Evolutionary conservation across 768 basidiomycete species (phyloP), one percentile per base, ranked within the genome.

Genomic region (Polyporus arcularius): DNA sequence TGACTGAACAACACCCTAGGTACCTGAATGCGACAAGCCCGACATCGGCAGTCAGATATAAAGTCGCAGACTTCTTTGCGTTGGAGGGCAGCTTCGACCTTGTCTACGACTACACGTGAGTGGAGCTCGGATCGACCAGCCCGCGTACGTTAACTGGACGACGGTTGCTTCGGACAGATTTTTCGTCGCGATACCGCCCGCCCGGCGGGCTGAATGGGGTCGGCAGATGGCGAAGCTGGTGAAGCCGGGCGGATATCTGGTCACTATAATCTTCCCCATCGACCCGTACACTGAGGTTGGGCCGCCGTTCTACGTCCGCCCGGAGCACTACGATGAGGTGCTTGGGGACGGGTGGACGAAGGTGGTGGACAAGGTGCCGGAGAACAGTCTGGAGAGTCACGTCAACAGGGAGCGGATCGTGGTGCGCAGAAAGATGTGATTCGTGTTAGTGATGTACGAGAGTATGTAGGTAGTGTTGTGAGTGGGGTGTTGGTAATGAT

Each of bases 131-230:
- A 9, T 14, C 40, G 2, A 11, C 8, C 9, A 26, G 12, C 21
- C 6, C 10, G 42, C 9, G 18, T 43, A 18, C 18, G 15, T 2
- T 18, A 14, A 6, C 3, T 48, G 8, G 2, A 5, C n/a, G 26
- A 46, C n/a, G 3, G 43, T 32, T 18, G 4, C 21, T 18, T 11
- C 26, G 11, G 16, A 15, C 60, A 88, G 86, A 1, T 89, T 90
- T 75, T 90, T 92, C 70, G 86, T 86, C 45, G 89, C 90, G 2
- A 83, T 92, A 21, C 84, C 83, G 0, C 88, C 86, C 0, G 59
- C 72, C 2, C 74, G 70, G 40, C 79, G 89, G 11, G 46, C 63
- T 3, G 78, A 78, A 16, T 90, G 88, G 88, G 89, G 81, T 0
- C 63, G 67, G 14, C 78, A 86, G 64, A 86, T 90, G 73, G 72